A percentile compares a stretch with the other conserved stretches of the same genome.
Conservation (phyloP, 352 stramenopile species). For the Thalassiosira mediterranea region DNA sequence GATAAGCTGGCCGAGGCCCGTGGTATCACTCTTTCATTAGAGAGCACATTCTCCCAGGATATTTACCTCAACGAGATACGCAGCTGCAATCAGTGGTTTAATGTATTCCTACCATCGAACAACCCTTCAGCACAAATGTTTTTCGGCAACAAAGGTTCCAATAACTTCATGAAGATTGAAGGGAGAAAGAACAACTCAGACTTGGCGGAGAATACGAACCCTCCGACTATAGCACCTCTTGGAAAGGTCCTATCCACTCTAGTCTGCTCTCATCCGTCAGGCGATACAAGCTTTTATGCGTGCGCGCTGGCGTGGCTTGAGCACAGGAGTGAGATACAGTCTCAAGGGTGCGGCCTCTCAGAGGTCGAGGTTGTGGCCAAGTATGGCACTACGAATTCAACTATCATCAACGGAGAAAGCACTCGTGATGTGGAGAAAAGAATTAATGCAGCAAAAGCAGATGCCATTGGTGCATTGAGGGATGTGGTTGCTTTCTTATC, state of each 20-base stretch:
- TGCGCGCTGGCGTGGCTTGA: conserved; percentile 79
- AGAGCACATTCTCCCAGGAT: conserved; percentile 51
- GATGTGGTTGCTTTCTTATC: conserved; percentile 50
- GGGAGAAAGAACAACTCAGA: conserved; percentile 1
- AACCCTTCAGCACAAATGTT: conserved; percentile 9
- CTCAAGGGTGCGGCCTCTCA: conserved; percentile 61
- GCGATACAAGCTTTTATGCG: conserved; percentile 65
- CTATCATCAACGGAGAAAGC: not conserved
- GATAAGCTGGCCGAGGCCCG: not conserved
- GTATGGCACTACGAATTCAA: not conserved
- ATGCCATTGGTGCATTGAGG: conserved; percentile 41
- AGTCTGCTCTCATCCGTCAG: conserved; percentile 38
- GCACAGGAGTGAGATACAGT: conserved; percentile 64
- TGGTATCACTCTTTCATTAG: conserved; percentile 27
- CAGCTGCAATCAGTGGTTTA: conserved; percentile 64
- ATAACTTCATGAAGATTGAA: conserved; percentile 6
- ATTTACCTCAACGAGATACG: conserved; percentile 48
- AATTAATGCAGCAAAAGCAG: conserved; percentile 31
- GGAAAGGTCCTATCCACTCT: conserved; percentile 24
- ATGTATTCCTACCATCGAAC: conserved; percentile 28
- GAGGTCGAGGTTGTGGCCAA: conserved; percentile 20
- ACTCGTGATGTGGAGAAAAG: conserved; percentile 8
- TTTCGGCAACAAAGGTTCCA: conserved; percentile 2
- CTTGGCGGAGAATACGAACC: not conserved
- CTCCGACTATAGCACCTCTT: not conserved